Evolutionary conservation across 2,329 filamentous ascomycete species (phyloP), one percentile per base, ranked within the genome.

Genomic region (Dothidotthia symphoricarpi): DNA sequence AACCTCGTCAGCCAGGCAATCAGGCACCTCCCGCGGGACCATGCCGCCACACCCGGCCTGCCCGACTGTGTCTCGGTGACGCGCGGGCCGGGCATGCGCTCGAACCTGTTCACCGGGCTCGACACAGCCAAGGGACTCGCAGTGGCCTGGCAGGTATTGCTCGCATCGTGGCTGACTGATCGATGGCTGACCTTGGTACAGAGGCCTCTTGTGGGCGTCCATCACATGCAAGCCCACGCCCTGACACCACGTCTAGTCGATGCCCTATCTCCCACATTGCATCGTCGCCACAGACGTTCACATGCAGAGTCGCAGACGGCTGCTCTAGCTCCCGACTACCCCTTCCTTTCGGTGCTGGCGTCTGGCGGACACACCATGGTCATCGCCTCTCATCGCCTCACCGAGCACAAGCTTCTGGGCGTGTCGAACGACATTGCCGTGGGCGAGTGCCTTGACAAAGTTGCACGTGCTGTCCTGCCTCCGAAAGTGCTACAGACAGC

Each of bases 211-310:
- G 66, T 97, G 1, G 93, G 82, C 1, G 86, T 96, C 1, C 86
- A 98, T 65, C 93, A 98, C 67, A 97, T 98, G 93, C 90, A 96
- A 64, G 93, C 90, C 9, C 93, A 98, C 67, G 85, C 93, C 13
- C 71, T 98, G 46, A 97, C 93, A 13, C 86, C 91, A 12, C 77
- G 88, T 8, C 77, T 98, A 28, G 82, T 84, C 3, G 69, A 73
- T 22, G 85, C 86, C 4, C 67, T 91, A 6, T 22, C 19, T 22
- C 19, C 19, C 5, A 22, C 9, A 22, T 22, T 9, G 19, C 19
- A 22, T 6, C 19, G 19, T 9, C 19, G 19, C 9, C 19, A 22
- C 19, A 5, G 19, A 22, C 5, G 9, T 22, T 9, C 9, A 5
- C 5, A 9, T 6, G 19, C 5, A 22, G 19, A 22, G 5, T 22